Conservation (phyloP, 768 basidiomycete genomes). For the Harrya chromipes region DNA sequence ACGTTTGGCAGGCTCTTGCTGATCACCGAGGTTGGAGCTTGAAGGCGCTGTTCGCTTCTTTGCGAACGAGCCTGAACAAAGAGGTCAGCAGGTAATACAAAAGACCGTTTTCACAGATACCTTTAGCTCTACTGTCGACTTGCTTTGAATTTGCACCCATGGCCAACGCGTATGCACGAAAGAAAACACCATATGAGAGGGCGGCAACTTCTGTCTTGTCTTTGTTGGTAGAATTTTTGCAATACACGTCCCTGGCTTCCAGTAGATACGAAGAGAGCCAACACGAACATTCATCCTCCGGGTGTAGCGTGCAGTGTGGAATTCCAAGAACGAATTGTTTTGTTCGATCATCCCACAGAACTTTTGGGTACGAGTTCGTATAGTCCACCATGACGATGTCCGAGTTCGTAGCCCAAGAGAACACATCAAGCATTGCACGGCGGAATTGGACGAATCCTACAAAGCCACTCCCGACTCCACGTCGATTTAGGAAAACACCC, state of each 20-base stretch:
- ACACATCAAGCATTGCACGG: conserved; percentile 5
- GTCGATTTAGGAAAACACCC: conserved; percentile 9
- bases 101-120: not conserved
- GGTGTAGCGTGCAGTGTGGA: conserved; percentile 1
- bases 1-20: conserved; percentile 2
- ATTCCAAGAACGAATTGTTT: conserved; percentile 14
- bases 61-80: not conserved
- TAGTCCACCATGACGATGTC: conserved; percentile 18
- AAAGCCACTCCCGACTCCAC: conserved; percentile 9
- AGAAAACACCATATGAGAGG: conserved; percentile 2
- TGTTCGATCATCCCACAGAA: conserved; percentile 11
- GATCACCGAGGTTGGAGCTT: not conserved
- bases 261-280: conserved; percentile 8
- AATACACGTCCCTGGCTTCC: conserved; percentile 7
- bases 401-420: conserved; percentile 11
- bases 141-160: conserved; percentile 7
- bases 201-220: conserved; percentile 2
- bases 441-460: conserved; percentile 10
- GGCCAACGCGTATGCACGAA: conserved; percentile 10
- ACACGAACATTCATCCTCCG: conserved; percentile 12
- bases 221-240: conserved; percentile 3
- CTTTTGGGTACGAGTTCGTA: conserved; percentile 10
- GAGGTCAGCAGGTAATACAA: not conserved
- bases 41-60: conserved; percentile 4
- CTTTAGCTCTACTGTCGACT: conserved; percentile 3